phyloP scores from a whole-genome alignment of 768 basidiomycete species.

The Fibroporia radiculosa region DNA sequence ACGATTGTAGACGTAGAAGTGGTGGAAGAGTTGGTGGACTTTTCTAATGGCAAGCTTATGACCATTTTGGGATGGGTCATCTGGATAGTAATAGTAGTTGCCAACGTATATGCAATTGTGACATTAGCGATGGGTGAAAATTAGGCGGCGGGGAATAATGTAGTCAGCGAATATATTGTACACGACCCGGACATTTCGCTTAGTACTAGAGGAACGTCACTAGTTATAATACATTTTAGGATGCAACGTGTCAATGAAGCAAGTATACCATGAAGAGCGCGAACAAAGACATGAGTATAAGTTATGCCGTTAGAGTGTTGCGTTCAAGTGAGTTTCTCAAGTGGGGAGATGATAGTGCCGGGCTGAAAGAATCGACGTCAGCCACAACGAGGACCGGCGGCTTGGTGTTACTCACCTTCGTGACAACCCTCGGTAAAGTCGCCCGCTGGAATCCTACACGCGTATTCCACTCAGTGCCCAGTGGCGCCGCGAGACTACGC shows the following conservation, averaged over 20 bases:
- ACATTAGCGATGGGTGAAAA: constrained; percentile 39
- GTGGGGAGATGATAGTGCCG: constrained; percentile 62
- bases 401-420: constrained; percentile 51
- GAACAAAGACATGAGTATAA: neutral
- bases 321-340: constrained; percentile 36
- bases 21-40: constrained; percentile 44
- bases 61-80: constrained; percentile 46
- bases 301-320: neutral
- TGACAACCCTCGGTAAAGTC: constrained; percentile 79
- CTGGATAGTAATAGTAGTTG: constrained; percentile 58
- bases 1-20: constrained; percentile 5
- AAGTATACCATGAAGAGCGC: neutral
- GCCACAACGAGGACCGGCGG: neutral
- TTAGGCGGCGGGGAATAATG: constrained; percentile 2
- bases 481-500: constrained; percentile 67
- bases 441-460: constrained; percentile 75
- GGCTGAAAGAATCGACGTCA: constrained; percentile 33
- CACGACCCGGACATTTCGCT: too few species aligned
- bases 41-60: constrained; percentile 49
- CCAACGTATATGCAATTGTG: constrained; percentile 73
- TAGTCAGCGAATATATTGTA: too few species aligned
- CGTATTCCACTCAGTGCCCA: constrained; percentile 94
- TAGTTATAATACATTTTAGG: too few species aligned
- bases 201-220: too few species aligned
- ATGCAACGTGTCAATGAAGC: too few species aligned